A percentile compares a stretch with the other conserved stretches of the same genome.
Evolutionary conservation across 2,329 filamentous ascomycete species (phyloP).

Genomic region (Coleophoma cylindrospora): DNA sequence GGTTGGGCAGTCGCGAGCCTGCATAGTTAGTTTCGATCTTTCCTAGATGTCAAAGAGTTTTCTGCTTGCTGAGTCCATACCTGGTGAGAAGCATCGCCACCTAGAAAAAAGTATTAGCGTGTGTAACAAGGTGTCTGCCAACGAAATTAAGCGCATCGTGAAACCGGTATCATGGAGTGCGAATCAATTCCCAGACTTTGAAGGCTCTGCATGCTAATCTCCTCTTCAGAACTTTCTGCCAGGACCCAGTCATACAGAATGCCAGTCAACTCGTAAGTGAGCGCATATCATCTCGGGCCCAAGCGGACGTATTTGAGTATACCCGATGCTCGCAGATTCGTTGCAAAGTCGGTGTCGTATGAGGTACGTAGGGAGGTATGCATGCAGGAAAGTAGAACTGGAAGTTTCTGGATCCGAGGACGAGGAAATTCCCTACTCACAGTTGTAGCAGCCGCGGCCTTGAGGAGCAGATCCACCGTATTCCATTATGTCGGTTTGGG

Average conservation of each 20-base stretch:
- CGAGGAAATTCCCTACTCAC: slow-evolving; percentile 31
- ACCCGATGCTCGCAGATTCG: too few species aligned
- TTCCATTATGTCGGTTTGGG: slow-evolving; percentile 23
- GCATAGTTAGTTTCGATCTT: slow-evolving; percentile 11
- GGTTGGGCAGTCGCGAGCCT: slow-evolving; percentile 84
- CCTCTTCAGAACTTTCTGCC: too few species aligned
- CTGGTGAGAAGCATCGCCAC: slow-evolving; percentile 71
- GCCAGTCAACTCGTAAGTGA: too few species aligned
- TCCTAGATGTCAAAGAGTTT: slow-evolving; percentile 7
- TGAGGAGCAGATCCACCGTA: slow-evolving; percentile 19
- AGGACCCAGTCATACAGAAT: too few species aligned
- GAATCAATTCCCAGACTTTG: too few species aligned
- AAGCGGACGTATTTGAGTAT: too few species aligned
- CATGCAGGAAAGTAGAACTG: neutral
- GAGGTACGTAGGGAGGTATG: too few species aligned
- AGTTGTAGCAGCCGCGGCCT: slow-evolving; percentile 44
- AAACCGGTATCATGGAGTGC: too few species aligned
- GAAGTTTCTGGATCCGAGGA: slow-evolving; percentile 1
- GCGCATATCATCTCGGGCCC: too few species aligned
- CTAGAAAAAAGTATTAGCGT: slow-evolving; percentile 36
- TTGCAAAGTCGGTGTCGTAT: too few species aligned
- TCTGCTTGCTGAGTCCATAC: slow-evolving; percentile 38
- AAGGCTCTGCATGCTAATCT: too few species aligned
- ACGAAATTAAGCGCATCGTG: too few species aligned
- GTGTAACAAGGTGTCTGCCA: neutral